Evolutionary conservation across 1,139 yeast genomes (phyloP).

Genomic region (Debaryomyces psychrophilus): DNA sequence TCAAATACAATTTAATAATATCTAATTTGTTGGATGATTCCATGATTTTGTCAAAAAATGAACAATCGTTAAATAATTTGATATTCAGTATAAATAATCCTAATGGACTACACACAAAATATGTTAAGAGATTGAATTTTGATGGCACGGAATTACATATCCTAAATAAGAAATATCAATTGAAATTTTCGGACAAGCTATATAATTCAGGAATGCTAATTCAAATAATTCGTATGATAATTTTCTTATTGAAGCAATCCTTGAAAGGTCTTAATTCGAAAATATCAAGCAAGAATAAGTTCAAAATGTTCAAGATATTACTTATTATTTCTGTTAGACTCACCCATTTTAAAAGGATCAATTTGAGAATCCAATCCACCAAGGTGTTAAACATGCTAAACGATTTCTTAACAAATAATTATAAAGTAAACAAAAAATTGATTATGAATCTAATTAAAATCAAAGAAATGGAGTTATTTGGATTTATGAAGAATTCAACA

Average conservation of each 20-base stretch:
- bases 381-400: conserved; percentile 29
- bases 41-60: conserved; percentile 48
- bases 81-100: conserved; percentile 1
- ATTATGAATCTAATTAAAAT: conserved; percentile 35
- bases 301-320: conserved; percentile 37
- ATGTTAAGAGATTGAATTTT: conserved; percentile 18
- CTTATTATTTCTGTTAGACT: conserved; percentile 35
- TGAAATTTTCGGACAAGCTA: conserved; percentile 6
- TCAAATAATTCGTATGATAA: conserved; percentile 26
- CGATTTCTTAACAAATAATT: conserved; percentile 39
- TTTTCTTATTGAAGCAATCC: conserved; percentile 28
- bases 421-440: conserved; percentile 41
- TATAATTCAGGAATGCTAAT: conserved; percentile 17
- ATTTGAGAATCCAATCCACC: conserved; percentile 27
- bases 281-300: conserved; percentile 9
- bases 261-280: conserved; percentile 5
- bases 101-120: conserved; percentile 1
- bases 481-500: conserved; percentile 19
- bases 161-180: conserved; percentile 19
- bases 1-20: conserved; percentile 44
- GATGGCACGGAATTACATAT: conserved; percentile 25
- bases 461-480: conserved; percentile 36
- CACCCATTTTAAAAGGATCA: conserved; percentile 32
- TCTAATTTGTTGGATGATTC: conserved; percentile 48
- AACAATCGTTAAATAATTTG: conserved; percentile 30